phyloP scores from a whole-genome alignment of 2,329 filamentous ascomycete species.

The Stachybotrys echinatus region DNA sequence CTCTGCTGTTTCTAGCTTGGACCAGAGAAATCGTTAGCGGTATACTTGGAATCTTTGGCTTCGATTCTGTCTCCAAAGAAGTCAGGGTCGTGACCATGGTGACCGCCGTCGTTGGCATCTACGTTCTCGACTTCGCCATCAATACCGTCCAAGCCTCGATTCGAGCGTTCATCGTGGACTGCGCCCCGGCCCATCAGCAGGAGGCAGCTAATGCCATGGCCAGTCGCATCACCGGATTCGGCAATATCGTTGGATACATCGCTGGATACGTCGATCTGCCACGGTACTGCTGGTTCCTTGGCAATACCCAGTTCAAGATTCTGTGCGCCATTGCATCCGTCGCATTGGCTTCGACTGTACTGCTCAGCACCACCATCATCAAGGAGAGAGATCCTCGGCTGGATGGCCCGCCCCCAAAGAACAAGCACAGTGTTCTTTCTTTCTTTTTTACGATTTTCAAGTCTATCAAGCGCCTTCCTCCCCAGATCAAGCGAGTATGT shows the following conservation, averaged over 20 bases:
- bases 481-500: slow-evolving; percentile 78
- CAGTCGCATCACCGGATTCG: slow-evolving; percentile 76
- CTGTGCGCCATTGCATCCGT: slow-evolving; percentile 82
- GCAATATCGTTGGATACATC: slow-evolving; percentile 86
- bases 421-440: slow-evolving; percentile 60
- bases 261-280: slow-evolving; percentile 82
- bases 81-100: slow-evolving; percentile 66
- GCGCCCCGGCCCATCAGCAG: slow-evolving; percentile 87
- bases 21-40: slow-evolving; percentile 66
- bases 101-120: slow-evolving; percentile 80
- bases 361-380: slow-evolving; percentile 64
- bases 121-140: slow-evolving; percentile 88
- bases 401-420: slow-evolving; percentile 56
- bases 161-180: slow-evolving; percentile 89
- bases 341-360: slow-evolving; percentile 62
- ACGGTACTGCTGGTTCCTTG: slow-evolving; percentile 69
- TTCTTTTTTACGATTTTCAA: slow-evolving; percentile 78
- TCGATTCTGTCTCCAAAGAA: slow-evolving; percentile 56
- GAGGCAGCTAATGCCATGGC: slow-evolving; percentile 94
- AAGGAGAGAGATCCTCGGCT: slow-evolving; percentile 75
- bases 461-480: slow-evolving; percentile 73
- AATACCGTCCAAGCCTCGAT: slow-evolving; percentile 95
- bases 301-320: slow-evolving; percentile 86
- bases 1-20: slow-evolving; percentile 69
- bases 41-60: slow-evolving; percentile 65